These are phyloP conservation scores for Hura crepitans DNA, from an alignment of 441 rosid genomes.

Conservation along the genomic window DNA sequence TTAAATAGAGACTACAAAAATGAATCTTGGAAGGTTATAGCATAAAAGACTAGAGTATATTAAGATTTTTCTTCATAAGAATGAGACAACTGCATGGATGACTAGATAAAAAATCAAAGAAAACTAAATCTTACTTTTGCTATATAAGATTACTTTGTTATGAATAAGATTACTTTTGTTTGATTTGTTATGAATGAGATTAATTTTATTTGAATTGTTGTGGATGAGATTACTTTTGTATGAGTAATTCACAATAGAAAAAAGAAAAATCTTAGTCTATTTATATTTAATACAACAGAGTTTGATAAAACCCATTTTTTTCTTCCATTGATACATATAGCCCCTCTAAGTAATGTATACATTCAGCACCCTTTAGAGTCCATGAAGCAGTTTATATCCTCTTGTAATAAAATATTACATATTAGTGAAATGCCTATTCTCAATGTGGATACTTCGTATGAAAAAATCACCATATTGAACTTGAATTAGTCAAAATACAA, in stretches of 20 bases:
- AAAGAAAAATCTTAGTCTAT: conserved; percentile 8
- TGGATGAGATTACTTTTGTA: no score
- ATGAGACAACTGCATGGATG: no score
- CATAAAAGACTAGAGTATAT: no score
- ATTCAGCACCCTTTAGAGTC: neutral
- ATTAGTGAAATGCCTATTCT: neutral
- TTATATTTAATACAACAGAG: neutral
- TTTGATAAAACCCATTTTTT: neutral
- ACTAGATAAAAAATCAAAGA: no score
- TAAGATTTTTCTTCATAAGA: no score
- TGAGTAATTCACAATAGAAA: neutral
- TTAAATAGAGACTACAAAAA: no score
- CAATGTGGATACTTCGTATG: neutral
- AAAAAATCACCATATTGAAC: conserved; percentile 13
- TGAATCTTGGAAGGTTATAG: no score
- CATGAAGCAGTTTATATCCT: neutral
- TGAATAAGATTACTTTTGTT: no score
- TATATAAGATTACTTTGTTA: no score
- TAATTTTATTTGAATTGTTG: no score
- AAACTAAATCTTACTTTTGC: no score
- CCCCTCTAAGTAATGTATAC: neutral
- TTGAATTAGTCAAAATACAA: conserved; percentile 1
- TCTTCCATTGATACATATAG: neutral
- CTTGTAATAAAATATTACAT: neutral
- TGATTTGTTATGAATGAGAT: no score